Base-by-base conservation (phyloP, 345 rosid genomes). In the Eucalyptus dawsonii region DNA sequence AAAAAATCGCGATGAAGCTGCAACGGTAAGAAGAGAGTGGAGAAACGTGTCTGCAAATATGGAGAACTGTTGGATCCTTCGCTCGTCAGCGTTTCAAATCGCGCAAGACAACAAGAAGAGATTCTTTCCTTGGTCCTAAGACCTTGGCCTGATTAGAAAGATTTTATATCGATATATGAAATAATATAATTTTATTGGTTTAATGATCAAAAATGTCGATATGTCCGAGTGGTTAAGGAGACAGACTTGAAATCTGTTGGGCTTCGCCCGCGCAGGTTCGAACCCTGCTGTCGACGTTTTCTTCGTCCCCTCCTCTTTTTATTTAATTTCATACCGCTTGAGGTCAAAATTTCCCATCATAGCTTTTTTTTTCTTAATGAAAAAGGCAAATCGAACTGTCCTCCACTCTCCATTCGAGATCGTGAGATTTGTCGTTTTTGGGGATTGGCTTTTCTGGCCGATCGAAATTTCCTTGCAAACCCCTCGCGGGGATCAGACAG, bases 201-300 rank as follows among this genome's bases (percentile, higher is more conserved):
- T 0, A 19, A 5, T 0, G 8, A 0, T 3, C 45, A 1, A 6
- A 3, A 37, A 0, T 8, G 94, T 92, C 90, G 89, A 91, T 91
- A 95, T 98, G 98, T 96, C 98, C 98, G 98, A 96, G 98, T 97
- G 99, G 98, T 96, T 95, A 96, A 97, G 99, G 98, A 97, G 98
- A 96, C 95, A 95, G 99, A 97, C 96, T 97, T 98, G 98, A 98
- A 98, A 95, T 97, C 98, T 95, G 96, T 95, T 98, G 98, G 99
- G 98, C 99, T 91, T 2, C 90, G 93, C 92, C 92, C 90, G 91
- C 91, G 92, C 91, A 92, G 91, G 92, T 92, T 93, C 93, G 92
- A 93, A 91, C 90, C 93, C 93, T 92, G 91, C 92, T 93, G 92
- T 93, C 93, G 92, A 91, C 90, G 93, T 2, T 21, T 16, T 19